Percentiles rank a stretch among this genome's conserved stretches.
These are phyloP conservation scores for Isatis tinctoria DNA, from an alignment of 345 rosid species.

Conservation along the genomic window DNA sequence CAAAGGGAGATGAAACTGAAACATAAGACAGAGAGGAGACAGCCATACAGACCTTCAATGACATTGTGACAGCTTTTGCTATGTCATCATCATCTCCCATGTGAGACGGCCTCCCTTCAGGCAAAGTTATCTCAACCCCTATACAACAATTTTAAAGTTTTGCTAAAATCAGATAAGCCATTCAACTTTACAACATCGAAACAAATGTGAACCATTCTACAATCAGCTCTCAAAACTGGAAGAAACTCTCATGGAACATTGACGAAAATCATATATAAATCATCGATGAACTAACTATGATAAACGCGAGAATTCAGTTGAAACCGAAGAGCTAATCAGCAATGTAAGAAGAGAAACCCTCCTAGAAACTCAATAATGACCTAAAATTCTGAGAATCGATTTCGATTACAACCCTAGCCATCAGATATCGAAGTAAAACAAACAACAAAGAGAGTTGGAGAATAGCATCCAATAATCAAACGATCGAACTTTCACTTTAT, in stretches of 20 bases:
- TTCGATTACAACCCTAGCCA: neutral
- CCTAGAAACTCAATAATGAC: constrained; percentile 1
- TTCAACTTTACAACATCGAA: too few species aligned
- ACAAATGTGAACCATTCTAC: too few species aligned
- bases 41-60: constrained; percentile 54
- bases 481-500: neutral
- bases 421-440: neutral
- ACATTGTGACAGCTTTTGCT: constrained; percentile 66
- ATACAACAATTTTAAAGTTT: constrained; percentile 17
- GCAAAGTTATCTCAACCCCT: constrained; percentile 43
- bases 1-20: neutral
- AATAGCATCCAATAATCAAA: neutral
- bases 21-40: neutral
- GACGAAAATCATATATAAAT: neutral
- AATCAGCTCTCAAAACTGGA: neutral
- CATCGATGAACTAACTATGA: neutral
- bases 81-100: constrained; percentile 58
- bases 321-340: constrained; percentile 10
- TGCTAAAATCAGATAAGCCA: neutral
- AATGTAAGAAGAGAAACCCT: constrained; percentile 38
- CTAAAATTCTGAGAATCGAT: neutral
- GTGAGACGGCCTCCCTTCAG: constrained; percentile 39
- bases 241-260: neutral
- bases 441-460: neutral
- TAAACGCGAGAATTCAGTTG: neutral